These are phyloP conservation scores for Phragmites australis DNA, from an alignment of 176 grass and related monocot species.

Conservation along the genomic window DNA sequence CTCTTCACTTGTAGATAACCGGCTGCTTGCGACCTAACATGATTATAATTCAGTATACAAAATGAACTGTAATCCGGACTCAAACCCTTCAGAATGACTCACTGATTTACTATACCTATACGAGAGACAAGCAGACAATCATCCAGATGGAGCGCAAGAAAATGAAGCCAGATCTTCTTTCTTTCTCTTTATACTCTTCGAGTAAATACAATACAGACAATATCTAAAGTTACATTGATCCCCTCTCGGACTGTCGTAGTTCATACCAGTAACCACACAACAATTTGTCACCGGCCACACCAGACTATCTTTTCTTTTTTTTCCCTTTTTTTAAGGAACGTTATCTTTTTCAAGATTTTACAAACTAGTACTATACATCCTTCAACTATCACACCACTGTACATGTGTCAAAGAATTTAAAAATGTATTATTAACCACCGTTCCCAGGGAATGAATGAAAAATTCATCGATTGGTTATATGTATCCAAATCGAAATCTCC, in stretches of 20 bases:
- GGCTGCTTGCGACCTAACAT: no score
- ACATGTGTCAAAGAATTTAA: constrained; percentile 48
- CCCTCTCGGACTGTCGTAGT: neutral
- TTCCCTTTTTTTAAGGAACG: neutral
- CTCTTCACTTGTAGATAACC: no score
- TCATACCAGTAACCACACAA: constrained; percentile 6
- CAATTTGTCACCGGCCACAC: neutral
- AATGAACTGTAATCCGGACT: neutral
- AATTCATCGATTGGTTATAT: constrained; percentile 30
- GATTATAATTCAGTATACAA: neutral
- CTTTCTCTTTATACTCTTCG: constrained; percentile 39
- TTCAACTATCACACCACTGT: constrained; percentile 46
- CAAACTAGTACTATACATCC: constrained; percentile 46
- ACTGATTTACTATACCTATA: neutral
- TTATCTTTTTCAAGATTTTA: constrained; percentile 2
- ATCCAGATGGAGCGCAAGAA: neutral
- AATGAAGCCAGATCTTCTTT: constrained; percentile 8
- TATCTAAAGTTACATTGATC: constrained; percentile 16
- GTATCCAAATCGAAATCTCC: constrained; percentile 20
- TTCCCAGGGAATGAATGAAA: constrained; percentile 32
- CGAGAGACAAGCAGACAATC: neutral
- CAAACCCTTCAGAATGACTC: neutral
- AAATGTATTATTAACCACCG: constrained; percentile 23
- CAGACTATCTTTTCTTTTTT: neutral
- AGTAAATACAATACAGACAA: constrained; percentile 28